Conservation (phyloP, 495 filamentous ascomycete species). For the Hypoxylon cercidicola region DNA sequence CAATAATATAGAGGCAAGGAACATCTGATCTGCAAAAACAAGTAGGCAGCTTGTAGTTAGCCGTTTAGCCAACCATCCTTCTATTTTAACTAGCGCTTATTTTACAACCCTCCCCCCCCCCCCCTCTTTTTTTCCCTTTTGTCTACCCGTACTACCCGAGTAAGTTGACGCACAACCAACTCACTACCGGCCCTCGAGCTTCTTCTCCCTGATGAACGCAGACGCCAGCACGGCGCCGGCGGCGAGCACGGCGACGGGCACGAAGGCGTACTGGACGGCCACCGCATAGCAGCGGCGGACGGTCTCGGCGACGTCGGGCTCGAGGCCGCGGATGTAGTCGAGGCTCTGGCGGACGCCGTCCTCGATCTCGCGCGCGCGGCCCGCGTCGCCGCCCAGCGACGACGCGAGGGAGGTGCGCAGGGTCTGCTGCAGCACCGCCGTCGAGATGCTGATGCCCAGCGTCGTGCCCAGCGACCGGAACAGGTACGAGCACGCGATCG, state of each 20-base stretch:
- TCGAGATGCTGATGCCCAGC: constrained; percentile 74
- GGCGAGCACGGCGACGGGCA: constrained; percentile 42
- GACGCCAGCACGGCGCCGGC: constrained; percentile 39
- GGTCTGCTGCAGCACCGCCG: constrained; percentile 78
- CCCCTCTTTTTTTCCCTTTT: constrained; percentile 12
- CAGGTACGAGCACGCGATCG: constrained; percentile 85
- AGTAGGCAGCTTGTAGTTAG: too few relatives aligned
- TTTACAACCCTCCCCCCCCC: too few relatives aligned
- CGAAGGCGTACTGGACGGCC: constrained; percentile 50
- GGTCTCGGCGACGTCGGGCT: constrained; percentile 65
- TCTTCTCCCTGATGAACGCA: constrained; percentile 57
- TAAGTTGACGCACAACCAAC: neutral
- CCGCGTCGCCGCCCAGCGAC: constrained; percentile 57
- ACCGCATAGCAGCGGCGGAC: constrained; percentile 74
- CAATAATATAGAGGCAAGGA: too few relatives aligned
- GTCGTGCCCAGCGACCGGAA: constrained; percentile 87
- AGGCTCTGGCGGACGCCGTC: constrained; percentile 77
- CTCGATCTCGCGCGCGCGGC: constrained; percentile 75
- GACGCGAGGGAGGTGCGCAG: constrained; percentile 68
- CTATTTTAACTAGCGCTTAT: too few relatives aligned
- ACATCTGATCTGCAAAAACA: too few relatives aligned
- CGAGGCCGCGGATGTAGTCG: constrained; percentile 74
- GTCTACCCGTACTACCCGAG: constrained; percentile 7
- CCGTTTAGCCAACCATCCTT: too few relatives aligned
- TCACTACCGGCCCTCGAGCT: constrained; percentile 46